phyloP scores from a whole-genome alignment of 495 filamentous ascomycete species.

The Daldinia grandis region DNA sequence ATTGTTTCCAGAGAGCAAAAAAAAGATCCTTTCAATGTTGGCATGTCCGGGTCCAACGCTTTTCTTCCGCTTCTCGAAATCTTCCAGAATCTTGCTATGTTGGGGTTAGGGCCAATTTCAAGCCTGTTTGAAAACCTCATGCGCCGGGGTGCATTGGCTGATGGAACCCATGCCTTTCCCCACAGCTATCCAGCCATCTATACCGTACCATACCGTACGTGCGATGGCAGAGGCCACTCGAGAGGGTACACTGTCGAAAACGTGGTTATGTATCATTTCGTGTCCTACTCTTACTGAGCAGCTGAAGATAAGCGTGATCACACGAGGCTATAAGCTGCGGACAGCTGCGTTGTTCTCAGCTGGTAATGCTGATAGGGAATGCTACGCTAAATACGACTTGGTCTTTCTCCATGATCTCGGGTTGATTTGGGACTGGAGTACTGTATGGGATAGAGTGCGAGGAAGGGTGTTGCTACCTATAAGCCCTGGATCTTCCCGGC shows the following conservation, averaged over 20 bases:
- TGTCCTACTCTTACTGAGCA: conserved; percentile 25
- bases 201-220: conserved; percentile 12
- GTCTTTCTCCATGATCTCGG: background rate
- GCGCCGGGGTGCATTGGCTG: conserved; percentile 39
- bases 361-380: conserved; percentile 1
- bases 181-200: conserved; percentile 28
- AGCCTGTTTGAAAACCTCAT: conserved; percentile 38
- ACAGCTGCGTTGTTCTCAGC: conserved; percentile 21
- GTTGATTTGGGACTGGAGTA: background rate
- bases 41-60: conserved; percentile 21
- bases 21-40: conserved; percentile 19
- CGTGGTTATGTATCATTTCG: conserved; percentile 34
- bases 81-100: conserved; percentile 38
- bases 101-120: conserved; percentile 35
- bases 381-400: background rate
- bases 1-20: conserved; percentile 10
- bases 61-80: conserved; percentile 34
- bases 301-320: conserved; percentile 16
- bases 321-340: conserved; percentile 17
- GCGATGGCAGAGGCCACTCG: conserved; percentile 26
- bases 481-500: conserved; percentile 1
- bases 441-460: conserved; percentile 7
- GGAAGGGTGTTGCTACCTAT: background rate
- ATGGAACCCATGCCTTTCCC: conserved; percentile 29
- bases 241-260: conserved; percentile 17